Evolutionary conservation across 2,329 filamentous ascomycete genomes (phyloP).

Genomic region (Sporothrix variecibatus): DNA sequence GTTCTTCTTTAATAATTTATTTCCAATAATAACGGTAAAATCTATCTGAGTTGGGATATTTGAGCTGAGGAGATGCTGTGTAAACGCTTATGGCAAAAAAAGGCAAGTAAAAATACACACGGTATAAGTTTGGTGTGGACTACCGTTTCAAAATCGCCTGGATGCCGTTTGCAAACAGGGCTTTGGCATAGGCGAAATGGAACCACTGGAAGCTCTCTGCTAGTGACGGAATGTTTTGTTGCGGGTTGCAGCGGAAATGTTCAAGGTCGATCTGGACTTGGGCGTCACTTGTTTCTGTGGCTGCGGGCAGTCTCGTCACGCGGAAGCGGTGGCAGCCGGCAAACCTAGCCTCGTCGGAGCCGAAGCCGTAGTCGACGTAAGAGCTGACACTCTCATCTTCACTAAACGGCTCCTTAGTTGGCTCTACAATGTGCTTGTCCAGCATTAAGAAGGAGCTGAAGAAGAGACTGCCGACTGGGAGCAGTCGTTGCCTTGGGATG

Average conservation of each 20-base stretch:
- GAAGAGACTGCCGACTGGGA: constrained; percentile 7
- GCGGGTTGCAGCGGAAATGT: constrained; percentile 4
- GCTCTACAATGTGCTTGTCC: background rate
- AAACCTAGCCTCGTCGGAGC: constrained; percentile 1
- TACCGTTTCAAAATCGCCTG: background rate
- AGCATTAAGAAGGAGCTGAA: background rate
- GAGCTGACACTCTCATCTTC: background rate
- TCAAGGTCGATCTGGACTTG: constrained; percentile 7
- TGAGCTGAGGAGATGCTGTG: too few species aligned
- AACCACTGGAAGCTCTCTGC: background rate
- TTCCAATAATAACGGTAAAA: too few species aligned
- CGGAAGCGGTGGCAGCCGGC: constrained; percentile 6
- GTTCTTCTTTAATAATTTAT: too few species aligned
- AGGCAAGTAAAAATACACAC: too few species aligned
- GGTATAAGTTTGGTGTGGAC: background rate
- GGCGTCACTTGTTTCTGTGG: background rate
- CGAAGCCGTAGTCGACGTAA: constrained; percentile 7
- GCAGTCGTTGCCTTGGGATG: background rate
- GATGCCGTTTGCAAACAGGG: constrained; percentile 11
- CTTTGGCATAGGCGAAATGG: constrained; percentile 7
- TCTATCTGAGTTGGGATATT: too few species aligned
- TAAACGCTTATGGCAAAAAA: too few species aligned
- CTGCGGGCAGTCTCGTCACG: background rate
- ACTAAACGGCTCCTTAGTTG: background rate
- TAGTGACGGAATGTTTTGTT: background rate